These are phyloP conservation scores for Sugiyamaella novakii DNA, from an alignment of 1,139 yeast genomes.

Conservation along the genomic window DNA sequence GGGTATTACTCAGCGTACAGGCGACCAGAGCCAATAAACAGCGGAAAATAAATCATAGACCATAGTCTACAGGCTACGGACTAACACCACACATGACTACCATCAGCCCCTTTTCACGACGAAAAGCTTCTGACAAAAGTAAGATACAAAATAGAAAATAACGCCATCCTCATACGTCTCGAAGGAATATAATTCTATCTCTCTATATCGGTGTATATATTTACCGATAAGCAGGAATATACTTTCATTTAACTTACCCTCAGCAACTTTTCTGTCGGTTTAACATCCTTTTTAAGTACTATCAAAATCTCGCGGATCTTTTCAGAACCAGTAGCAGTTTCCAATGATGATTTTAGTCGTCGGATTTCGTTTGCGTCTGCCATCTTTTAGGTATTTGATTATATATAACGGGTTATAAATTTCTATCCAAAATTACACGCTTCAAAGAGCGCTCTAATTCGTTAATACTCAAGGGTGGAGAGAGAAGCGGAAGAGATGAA, in stretches of 20 bases:
- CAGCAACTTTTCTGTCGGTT: conserved; percentile 80
- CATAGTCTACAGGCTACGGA: no score
- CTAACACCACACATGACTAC: no score
- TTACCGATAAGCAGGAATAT: no score
- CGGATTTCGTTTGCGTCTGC: conserved; percentile 69
- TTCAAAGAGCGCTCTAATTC: no score
- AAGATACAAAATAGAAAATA: neutral
- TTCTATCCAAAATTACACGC: no score
- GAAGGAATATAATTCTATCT: conserved; percentile 3
- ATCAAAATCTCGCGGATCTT: conserved; percentile 68
- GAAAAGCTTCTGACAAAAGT: neutral
- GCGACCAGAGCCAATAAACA: no score
- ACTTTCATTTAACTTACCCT: conserved; percentile 59
- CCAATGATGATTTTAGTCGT: conserved; percentile 68
- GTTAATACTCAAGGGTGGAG: no score
- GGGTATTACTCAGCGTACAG: no score
- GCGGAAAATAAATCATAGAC: no score
- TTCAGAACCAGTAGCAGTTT: conserved; percentile 69
- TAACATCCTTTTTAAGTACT: conserved; percentile 68
- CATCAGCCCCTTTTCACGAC: conserved; percentile 12
- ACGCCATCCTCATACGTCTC: no score
- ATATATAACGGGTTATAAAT: neutral
- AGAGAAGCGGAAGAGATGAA: no score
- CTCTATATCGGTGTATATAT: neutral
- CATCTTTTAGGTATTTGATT: conserved; percentile 6